Conservation (phyloP, 2,329 filamentous ascomycete genomes). For the Amesomyces nigricolor region DNA sequence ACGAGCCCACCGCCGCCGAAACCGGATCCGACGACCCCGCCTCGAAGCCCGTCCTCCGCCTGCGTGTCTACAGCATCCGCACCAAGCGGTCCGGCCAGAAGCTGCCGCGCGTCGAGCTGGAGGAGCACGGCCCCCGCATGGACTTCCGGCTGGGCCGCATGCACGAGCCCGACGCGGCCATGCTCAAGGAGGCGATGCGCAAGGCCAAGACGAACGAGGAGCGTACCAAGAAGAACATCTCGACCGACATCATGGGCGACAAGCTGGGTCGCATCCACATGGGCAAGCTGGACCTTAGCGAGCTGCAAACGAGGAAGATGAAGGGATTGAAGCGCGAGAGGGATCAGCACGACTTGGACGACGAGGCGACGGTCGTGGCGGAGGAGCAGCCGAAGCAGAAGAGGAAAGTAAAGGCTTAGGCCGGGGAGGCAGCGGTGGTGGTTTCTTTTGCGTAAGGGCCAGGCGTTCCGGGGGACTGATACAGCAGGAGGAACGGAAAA, state of each 20-base stretch:
- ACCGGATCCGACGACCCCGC: slow-evolving; percentile 17
- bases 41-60: slow-evolving; percentile 51
- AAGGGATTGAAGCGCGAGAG: slow-evolving; percentile 89
- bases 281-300: slow-evolving; percentile 79
- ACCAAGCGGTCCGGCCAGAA: slow-evolving; percentile 84
- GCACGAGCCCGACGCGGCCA: slow-evolving; percentile 68
- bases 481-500: slow-evolving; percentile 10
- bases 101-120: slow-evolving; percentile 83
- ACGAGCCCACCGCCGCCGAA: slow-evolving; percentile 46
- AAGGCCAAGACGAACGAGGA: slow-evolving; percentile 69
- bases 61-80: slow-evolving; percentile 79
- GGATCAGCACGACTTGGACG: slow-evolving; percentile 51
- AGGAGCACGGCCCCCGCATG: slow-evolving; percentile 92
- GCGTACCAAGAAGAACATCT: slow-evolving; percentile 92
- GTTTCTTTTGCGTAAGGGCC: neutral
- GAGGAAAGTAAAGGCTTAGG: slow-evolving; percentile 32
- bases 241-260: slow-evolving; percentile 86
- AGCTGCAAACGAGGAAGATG: slow-evolving; percentile 96
- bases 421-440: neutral
- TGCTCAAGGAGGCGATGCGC: slow-evolving; percentile 87
- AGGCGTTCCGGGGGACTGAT: slow-evolving; percentile 1
- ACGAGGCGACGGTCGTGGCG: slow-evolving; percentile 30
- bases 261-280: slow-evolving; percentile 92
- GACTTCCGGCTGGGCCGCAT: slow-evolving; percentile 82
- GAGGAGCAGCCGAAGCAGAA: slow-evolving; percentile 35